phyloP scores from a whole-genome alignment of 768 basidiomycete genomes.

The Hemileccinum rubropunctum region DNA sequence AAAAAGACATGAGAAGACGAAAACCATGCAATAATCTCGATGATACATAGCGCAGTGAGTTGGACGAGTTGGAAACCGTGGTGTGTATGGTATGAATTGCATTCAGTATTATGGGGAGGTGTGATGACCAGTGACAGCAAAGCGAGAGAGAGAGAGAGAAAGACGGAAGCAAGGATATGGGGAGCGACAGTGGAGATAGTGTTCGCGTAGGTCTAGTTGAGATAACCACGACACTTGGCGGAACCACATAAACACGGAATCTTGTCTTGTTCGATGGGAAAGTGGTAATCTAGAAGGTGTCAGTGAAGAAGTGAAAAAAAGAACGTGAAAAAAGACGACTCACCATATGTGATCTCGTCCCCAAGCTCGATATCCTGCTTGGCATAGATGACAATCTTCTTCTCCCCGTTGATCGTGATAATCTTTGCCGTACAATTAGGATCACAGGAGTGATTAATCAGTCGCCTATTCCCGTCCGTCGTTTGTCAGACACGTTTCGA shows the following conservation, averaged over 20 bases:
- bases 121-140: constrained; percentile 6
- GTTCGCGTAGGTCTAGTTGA: constrained; percentile 64
- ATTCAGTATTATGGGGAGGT: constrained; percentile 2
- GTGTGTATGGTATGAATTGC: constrained; percentile 21
- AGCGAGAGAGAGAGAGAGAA: not conserved
- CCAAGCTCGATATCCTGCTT: constrained; percentile 95
- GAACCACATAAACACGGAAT: constrained; percentile 92
- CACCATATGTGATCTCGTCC: constrained; percentile 97
- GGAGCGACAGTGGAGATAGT: not conserved
- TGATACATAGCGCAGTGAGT: constrained; percentile 33
- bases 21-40: constrained; percentile 24
- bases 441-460: constrained; percentile 99
- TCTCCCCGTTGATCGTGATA: constrained; percentile 86
- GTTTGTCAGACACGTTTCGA: constrained; percentile 11
- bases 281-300: constrained; percentile 81
- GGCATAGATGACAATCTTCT: constrained; percentile 99
- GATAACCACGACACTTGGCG: constrained; percentile 87
- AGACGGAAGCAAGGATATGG: not conserved
- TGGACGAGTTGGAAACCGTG: constrained; percentile 4
- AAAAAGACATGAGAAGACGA: not conserved
- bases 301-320: not conserved
- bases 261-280: constrained; percentile 98
- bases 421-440: constrained; percentile 92
- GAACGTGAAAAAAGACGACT: constrained; percentile 23
- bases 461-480: constrained; percentile 52